Evolutionary conservation across 2,329 filamentous ascomycete species (phyloP).

Genomic region (Chrysosphaeria jannelii): DNA sequence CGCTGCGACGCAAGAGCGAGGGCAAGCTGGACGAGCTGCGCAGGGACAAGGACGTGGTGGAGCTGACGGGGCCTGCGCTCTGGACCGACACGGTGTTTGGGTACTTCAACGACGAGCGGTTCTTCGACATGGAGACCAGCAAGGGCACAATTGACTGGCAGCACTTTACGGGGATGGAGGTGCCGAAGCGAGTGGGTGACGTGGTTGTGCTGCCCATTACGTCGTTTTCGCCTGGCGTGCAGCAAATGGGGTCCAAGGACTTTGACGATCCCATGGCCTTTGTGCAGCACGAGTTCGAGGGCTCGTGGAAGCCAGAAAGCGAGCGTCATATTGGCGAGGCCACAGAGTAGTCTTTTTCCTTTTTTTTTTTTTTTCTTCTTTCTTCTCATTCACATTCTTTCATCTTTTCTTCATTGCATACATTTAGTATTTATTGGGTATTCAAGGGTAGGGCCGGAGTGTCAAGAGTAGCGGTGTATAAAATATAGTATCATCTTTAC

Average conservation of each 20-base stretch:
- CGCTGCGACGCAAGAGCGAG: conserved; percentile 37
- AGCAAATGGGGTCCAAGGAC: conserved; percentile 74
- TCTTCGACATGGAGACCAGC: conserved; percentile 47
- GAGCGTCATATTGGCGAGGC: conserved; percentile 37
- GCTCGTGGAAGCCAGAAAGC: conserved; percentile 46
- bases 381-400: not conserved
- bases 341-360: not conserved
- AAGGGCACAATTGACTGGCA: conserved; percentile 51
- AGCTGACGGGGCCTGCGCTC: conserved; percentile 76
- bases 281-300: conserved; percentile 90
- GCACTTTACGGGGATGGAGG: conserved; percentile 70
- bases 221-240: conserved; percentile 82
- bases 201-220: conserved; percentile 87
- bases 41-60: conserved; percentile 55
- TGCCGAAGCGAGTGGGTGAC: conserved; percentile 67
- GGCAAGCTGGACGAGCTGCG: conserved; percentile 28
- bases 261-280: conserved; percentile 86
- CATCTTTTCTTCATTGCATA: not conserved
- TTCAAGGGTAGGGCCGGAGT: no score
- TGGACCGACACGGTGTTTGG: conserved; percentile 86
- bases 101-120: conserved; percentile 77
- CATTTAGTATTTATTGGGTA: not conserved
- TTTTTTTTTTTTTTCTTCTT: not conserved
- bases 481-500: no score
- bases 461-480: no score